phyloP scores from a whole-genome alignment of 257 asterid genomes.

The Perilla frutescens region DNA sequence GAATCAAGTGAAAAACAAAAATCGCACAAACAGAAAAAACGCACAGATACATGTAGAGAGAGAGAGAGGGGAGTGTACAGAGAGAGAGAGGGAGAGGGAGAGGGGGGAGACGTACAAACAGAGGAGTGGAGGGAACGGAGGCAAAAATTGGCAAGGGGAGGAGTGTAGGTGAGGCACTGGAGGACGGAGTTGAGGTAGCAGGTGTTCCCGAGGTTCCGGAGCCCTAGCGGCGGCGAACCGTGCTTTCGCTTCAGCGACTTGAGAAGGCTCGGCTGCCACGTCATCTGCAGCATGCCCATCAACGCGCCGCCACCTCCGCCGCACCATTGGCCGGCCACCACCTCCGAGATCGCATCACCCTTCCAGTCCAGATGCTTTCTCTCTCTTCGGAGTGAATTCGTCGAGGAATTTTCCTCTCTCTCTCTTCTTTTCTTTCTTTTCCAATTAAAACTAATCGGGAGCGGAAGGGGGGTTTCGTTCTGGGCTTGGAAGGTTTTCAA shows the following conservation, averaged over 20 bases:
- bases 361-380: conserved; percentile 31
- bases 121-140: conserved; percentile 85
- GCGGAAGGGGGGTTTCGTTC: conserved; percentile 33
- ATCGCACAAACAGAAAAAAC: background rate
- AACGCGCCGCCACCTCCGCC: conserved; percentile 58
- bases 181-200: conserved; percentile 98
- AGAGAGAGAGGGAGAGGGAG: background rate
- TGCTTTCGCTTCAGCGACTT: conserved; percentile 72
- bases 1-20: conserved; percentile 15
- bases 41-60: background rate
- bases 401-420: conserved; percentile 9
- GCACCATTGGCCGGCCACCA: conserved; percentile 63
- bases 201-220: conserved; percentile 88
- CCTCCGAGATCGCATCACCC: conserved; percentile 65
- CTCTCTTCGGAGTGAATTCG: conserved; percentile 24
- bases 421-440: background rate
- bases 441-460: conserved; percentile 18
- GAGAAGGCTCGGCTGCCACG: conserved; percentile 91
- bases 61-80: background rate
- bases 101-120: conserved; percentile 51
- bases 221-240: conserved; percentile 91
- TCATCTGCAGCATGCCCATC: conserved; percentile 95
- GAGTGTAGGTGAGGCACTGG: conserved; percentile 97
- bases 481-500: conserved; percentile 44
- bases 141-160: conserved; percentile 94